phyloP scores from a whole-genome alignment of 2,329 filamentous ascomycete species.

The Colletotrichum theobromicola region DNA sequence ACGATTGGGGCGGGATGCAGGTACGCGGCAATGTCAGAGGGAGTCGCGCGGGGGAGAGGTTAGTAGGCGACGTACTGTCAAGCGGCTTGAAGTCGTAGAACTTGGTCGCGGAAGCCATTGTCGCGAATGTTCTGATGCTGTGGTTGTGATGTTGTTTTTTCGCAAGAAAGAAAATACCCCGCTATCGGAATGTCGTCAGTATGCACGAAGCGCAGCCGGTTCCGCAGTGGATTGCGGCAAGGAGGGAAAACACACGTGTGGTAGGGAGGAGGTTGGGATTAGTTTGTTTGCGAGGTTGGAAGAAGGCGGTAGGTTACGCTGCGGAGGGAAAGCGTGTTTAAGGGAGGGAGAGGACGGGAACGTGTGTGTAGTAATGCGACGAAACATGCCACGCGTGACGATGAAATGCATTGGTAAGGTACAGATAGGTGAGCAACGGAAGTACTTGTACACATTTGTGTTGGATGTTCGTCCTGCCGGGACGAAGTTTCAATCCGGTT shows the following conservation, averaged over 20 bases:
- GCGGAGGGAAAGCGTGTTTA: neutral
- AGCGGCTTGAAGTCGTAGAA: conserved; percentile 88
- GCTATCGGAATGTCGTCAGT: conserved; percentile 2
- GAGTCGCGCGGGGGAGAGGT: neutral
- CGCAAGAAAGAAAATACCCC: neutral
- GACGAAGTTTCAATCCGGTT: conserved; percentile 21
- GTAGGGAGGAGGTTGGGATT: neutral
- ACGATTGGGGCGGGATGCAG: neutral
- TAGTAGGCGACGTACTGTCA: conserved; percentile 68
- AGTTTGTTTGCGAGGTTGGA: neutral
- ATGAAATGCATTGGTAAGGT: neutral
- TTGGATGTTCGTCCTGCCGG: conserved; percentile 2
- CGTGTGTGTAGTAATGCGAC: neutral
- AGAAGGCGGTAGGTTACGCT: neutral
- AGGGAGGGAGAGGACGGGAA: neutral
- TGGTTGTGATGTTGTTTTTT: neutral
- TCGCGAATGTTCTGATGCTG: conserved; percentile 2
- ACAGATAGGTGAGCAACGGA: neutral
- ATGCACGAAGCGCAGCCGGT: neutral
- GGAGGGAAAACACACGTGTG: neutral
- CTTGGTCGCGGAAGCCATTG: conserved; percentile 45
- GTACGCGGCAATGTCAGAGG: neutral
- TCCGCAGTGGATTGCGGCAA: neutral
- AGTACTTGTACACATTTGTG: neutral
- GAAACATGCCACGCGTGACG: conserved; percentile 8